Base-by-base conservation (phyloP, 2,329 filamentous ascomycete genomes). In the Beauveria sp. region DNA sequence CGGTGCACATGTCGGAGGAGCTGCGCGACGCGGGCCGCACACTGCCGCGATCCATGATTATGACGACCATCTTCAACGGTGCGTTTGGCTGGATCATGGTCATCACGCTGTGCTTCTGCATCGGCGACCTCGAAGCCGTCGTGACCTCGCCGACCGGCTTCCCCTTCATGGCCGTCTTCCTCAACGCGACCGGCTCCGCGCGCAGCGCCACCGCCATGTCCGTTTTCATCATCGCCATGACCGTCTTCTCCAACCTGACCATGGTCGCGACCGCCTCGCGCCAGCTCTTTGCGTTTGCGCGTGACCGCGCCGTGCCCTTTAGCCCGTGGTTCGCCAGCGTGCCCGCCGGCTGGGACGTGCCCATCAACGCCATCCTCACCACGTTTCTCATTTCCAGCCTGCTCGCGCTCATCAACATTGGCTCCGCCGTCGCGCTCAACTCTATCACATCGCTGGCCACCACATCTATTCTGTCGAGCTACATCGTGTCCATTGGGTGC, bases 391-490 rank as follows among this genome's bases (percentile, higher is more conserved):
- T 76, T 31, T 79, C 80, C 1, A 67, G 71, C 10, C 68, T 80
- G 9, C 71, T 81, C 8, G 76, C 75, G 0, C 71, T 81, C 60
- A 82, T 83, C 72, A 81, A 80, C 69, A 77, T 83, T 61, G 80
- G 77, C 45, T 81, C 76, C n/a, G 70, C 74, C 2, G 74, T 76
- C 7, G 81, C 80, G 5, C 81, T 83, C 69, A 80, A 83, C 66
- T 80, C 78, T 61, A 77, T 83, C 64, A 75, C 80, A n/a, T 82
- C 79, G 1, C 73, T 84, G 14, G 77, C 77, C 28, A 74, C 81
- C 56, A 77, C 75, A 40, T 77, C 79, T 1, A 74, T 83, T 18
- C 77, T 83, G 54, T 76, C 76, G 22, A 80, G 79, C 20, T 84
- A 84, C 66, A 75, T 83, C 59, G 73, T 83, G 49, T 78, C 78